Evolutionary conservation across 495 filamentous ascomycete genomes (phyloP), one percentile per base, ranked within the genome.

Genomic region (Talaromyces ruber): DNA sequence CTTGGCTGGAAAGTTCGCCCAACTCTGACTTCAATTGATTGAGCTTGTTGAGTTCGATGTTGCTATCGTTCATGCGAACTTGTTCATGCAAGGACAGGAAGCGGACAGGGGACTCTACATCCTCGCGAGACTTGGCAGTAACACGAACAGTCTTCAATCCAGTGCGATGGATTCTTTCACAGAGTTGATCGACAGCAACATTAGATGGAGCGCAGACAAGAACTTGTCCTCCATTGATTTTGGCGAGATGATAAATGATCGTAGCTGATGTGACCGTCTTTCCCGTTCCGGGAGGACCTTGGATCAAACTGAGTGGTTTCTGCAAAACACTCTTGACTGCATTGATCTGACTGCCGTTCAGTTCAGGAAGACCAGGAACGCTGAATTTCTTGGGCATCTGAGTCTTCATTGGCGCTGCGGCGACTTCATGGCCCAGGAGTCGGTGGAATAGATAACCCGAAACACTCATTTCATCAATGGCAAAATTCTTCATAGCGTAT

Each of bases 261-360:
- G 94, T 99, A 22, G 95, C 94, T 22, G 95, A 98, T n/a, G 94
- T 99, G 57, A 99, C 94, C 0, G 94, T 99, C 79, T 99, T 99
- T 67, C 94, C 94, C 4, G 94, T 99, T 65, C 94, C 94, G 0
- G 94, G 94, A 58, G 94, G 94, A 2, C 94, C 94, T 73, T 99
- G 95, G 64, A 98, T 98, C 66, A 99, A 80, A 69, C 91, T 96
- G 53, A 99, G 79, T 14, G 94, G 94, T 51, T 92, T 94, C 64
- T 92, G 89, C 29, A 99, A 75, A 6, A 98, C 95, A 69, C 89
- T 93, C 78, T 96, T 98, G 68, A 99, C 95, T 11, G 94, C 94
- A 62, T 89, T 92, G 67, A 99, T 95, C 72, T 99, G 94, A 75
- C 91, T 95, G 65, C 86, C 85, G 72, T 99, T 99, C 58, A 99